Evolutionary conservation across 2,329 filamentous ascomycete species (phyloP).

Genomic region (Fonsecaea multimorphosa): DNA sequence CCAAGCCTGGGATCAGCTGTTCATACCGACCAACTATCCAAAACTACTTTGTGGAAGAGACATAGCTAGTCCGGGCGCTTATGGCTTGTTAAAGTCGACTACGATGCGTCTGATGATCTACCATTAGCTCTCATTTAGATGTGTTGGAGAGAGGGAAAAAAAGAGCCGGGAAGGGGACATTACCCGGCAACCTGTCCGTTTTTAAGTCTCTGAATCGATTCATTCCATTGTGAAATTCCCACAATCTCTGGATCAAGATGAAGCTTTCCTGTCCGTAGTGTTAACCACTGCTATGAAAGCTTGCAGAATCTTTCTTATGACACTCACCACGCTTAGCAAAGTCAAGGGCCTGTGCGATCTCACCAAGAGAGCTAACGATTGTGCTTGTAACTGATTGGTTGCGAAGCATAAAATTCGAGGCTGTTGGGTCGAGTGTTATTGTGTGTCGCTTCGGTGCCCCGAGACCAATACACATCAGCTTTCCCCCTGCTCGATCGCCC

Average conservation of each 20-base stretch:
- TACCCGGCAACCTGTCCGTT: slow-evolving; percentile 39
- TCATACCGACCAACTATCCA: no score
- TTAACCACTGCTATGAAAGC: neutral
- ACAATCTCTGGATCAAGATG: slow-evolving; percentile 36
- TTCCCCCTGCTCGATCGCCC: slow-evolving; percentile 56
- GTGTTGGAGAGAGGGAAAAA: neutral
- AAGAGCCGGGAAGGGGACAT: neutral
- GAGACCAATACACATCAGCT: slow-evolving; percentile 59
- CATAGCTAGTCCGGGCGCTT: neutral
- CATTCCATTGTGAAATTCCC: slow-evolving; percentile 36
- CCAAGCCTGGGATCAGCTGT: no score
- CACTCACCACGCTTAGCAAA: slow-evolving; percentile 33
- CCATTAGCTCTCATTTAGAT: neutral
- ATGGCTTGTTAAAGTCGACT: slow-evolving; percentile 38
- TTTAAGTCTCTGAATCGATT: slow-evolving; percentile 37
- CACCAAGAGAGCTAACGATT: slow-evolving; percentile 28
- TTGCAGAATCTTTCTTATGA: neutral
- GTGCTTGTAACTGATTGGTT: slow-evolving; percentile 32
- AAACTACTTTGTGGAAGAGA: no score
- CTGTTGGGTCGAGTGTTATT: slow-evolving; percentile 27
- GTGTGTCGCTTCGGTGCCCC: slow-evolving; percentile 33
- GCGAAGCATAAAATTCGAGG: slow-evolving; percentile 27
- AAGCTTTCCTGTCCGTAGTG: slow-evolving; percentile 32
- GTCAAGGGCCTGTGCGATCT: slow-evolving; percentile 32
- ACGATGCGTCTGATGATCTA: slow-evolving; percentile 34